Evolutionary conservation across 495 filamentous ascomycete species (phyloP), one percentile per base, ranked within the genome.

Genomic region (Lentithecium fluviatile): DNA sequence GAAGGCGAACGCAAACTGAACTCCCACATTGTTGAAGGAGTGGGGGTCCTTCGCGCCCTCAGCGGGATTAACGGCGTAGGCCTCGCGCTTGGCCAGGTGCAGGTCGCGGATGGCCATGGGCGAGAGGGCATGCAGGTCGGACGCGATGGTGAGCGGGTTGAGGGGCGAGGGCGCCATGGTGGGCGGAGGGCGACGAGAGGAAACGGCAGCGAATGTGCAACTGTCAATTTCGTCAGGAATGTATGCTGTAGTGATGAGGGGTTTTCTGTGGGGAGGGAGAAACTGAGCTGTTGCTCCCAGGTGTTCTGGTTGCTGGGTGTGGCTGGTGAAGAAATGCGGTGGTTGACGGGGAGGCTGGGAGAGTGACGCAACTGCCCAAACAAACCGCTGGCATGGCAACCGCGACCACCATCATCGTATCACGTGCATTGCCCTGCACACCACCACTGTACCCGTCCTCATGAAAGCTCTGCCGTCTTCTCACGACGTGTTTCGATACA

Each of bases 1-100:
- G 25, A 97, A 69, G 8, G 87, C 95, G 68, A 98, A 96, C 3
- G 97, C 78, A 6, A 85, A 85, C 71, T 96, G 84, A 49, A 96
- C 79, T 49, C 83, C 88, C 17, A 84, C 83, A 79, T 93, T 95
- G 76, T 94, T 91, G 77, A 96, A 89, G 49, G 80, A 72, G n/a
- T 77, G 68, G 0, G 90, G 86, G 42, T 79, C 73, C 20, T 88
- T 75, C 10, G 83, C 74, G 57, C 89, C 89, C 13, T 60, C 61
- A 21, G 71, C 73, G 17, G 73, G 70, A 23, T 78, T 75, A 46
- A 71, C 74, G n/a, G 37, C 21, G 45, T n/a, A 21, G 11, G 50
- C 46, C 2, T 11, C 43, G 13, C 54, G 54, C 36, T 61, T 56
- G n/a, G 56, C 55, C 8, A 46, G 26, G 40, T 62, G 57, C 21